Conservation (phyloP, 768 basidiomycete genomes). For the Mrakia blollopis region DNA sequence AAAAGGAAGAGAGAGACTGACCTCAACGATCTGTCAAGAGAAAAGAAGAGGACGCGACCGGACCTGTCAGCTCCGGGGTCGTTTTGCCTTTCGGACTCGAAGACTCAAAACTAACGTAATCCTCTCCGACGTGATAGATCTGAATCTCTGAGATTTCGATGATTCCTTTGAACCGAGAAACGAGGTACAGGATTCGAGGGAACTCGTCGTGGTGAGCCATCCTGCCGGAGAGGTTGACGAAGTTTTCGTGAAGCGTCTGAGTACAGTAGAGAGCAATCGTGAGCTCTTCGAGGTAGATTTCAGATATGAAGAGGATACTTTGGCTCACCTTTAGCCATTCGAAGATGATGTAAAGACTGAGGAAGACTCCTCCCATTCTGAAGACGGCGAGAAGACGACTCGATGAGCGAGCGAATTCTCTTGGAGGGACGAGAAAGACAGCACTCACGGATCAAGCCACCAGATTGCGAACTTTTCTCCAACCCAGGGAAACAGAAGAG, state of each 20-base stretch:
- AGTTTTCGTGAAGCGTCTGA: conserved; percentile 19
- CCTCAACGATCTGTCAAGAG: background rate
- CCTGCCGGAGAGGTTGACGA: conserved; percentile 23
- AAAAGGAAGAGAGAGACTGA: background rate
- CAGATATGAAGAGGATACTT: background rate
- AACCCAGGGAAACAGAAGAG: conserved; percentile 27
- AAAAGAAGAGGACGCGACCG: background rate
- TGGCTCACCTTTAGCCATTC: conserved; percentile 28
- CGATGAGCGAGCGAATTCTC: too few species aligned
- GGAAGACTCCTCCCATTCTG: conserved; percentile 15
- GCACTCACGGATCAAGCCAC: conserved; percentile 20
- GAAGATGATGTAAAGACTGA: conserved; percentile 28
- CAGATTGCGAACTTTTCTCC: conserved; percentile 10
- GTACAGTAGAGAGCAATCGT: background rate
- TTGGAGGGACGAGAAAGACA: too few species aligned
- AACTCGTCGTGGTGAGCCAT: conserved; percentile 21
- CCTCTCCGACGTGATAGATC: conserved; percentile 29
- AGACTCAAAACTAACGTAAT: conserved; percentile 11
- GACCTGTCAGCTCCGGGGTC: too few species aligned
- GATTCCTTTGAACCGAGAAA: conserved; percentile 21
- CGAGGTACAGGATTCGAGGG: conserved; percentile 24
- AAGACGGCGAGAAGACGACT: too few species aligned
- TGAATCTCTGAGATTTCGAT: conserved; percentile 11
- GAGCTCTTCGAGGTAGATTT: background rate
- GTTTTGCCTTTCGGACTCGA: background rate